Evolutionary conservation across 78 protist species (phyloP).

Genomic region (Cyanophora paradoxa): DNA sequence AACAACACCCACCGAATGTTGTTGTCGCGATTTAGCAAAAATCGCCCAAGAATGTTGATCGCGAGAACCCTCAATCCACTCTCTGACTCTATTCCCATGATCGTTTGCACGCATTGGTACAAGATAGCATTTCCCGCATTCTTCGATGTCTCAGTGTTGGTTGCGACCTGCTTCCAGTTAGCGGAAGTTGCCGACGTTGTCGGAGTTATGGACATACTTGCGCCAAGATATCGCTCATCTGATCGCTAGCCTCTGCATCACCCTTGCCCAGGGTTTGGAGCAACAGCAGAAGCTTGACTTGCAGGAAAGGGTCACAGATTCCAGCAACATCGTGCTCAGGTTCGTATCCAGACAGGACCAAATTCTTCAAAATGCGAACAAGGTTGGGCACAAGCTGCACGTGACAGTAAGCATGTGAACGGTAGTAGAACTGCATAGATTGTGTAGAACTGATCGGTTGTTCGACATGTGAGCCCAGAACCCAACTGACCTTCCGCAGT

Average conservation of each 20-base stretch:
- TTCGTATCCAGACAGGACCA: constrained; percentile 66
- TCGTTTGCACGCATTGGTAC: constrained; percentile 89
- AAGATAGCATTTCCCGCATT: constrained; percentile 93
- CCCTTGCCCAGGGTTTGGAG: constrained; percentile 73
- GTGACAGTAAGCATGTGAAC: neutral
- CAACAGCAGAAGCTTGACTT: constrained; percentile 76
- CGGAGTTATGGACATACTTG: constrained; percentile 37
- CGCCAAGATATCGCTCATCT: constrained; percentile 92
- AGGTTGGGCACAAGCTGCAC: constrained; percentile 58
- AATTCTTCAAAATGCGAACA: constrained; percentile 63
- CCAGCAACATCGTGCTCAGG: constrained; percentile 95
- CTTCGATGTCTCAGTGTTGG: constrained; percentile 82
- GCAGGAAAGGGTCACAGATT: constrained; percentile 95
- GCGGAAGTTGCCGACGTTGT: neutral
- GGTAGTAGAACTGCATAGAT: neutral
- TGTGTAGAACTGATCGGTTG: neutral
- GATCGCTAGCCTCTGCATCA: constrained; percentile 62
- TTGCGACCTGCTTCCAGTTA: constrained; percentile 54
- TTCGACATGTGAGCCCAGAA: no score
- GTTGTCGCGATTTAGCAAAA: constrained; percentile 84
- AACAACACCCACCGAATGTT: constrained; percentile 68
- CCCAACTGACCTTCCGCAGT: constrained; percentile 29
- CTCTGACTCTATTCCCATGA: constrained; percentile 82
- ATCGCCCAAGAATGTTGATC: constrained; percentile 89
- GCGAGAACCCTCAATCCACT: constrained; percentile 83